Percentiles rank a stretch among this genome's conserved stretches.
Conservation (phyloP, 148 eudicot genomes). For the Hydrangea macrophylla region DNA sequence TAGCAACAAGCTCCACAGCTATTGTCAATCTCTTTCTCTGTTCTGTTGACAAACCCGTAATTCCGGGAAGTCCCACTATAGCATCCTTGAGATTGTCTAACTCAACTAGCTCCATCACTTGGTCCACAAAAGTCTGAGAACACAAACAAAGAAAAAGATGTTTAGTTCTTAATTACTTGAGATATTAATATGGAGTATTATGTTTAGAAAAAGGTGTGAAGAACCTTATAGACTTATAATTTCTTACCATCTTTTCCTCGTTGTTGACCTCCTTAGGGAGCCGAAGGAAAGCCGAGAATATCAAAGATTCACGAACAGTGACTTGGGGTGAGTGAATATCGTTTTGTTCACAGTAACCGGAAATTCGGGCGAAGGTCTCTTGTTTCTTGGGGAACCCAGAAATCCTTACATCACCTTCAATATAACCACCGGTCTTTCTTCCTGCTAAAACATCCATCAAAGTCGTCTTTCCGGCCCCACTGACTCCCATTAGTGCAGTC, state of each 20-base stretch:
- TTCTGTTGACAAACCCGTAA: constrained; percentile 47
- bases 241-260: constrained; percentile 40
- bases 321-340: constrained; percentile 54
- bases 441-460: constrained; percentile 53
- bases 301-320: constrained; percentile 43
- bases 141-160: not conserved
- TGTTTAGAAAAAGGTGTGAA: not conserved
- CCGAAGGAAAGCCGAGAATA: constrained; percentile 48
- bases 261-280: constrained; percentile 39
- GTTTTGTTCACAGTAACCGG: constrained; percentile 49
- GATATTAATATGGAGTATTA: not conserved
- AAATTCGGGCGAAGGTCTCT: constrained; percentile 46
- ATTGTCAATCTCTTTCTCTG: constrained; percentile 52
- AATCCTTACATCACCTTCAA: constrained; percentile 49
- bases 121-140: constrained; percentile 42
- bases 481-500: constrained; percentile 52
- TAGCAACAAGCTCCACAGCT: constrained; percentile 55
- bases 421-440: constrained; percentile 45
- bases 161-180: constrained; percentile 4
- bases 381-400: constrained; percentile 47
- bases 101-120: constrained; percentile 49
- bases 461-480: constrained; percentile 58
- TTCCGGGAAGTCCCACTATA: constrained; percentile 47
- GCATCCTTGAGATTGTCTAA: constrained; percentile 42
- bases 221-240: not conserved